Conservation (phyloP, 345 rosid species). For the Syzygium aqueum region DNA sequence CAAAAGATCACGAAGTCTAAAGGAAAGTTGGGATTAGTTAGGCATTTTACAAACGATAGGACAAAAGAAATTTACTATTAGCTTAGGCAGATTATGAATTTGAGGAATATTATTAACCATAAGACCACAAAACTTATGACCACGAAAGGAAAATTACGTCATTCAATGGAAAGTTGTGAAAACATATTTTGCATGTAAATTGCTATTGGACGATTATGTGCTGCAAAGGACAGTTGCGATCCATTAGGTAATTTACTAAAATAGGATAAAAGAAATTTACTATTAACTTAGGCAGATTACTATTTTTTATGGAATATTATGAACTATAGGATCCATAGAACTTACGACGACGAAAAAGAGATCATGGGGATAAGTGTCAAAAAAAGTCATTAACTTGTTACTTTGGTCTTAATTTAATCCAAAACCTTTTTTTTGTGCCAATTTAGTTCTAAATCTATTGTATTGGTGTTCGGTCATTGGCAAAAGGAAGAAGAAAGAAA, state of each 20-base stretch:
- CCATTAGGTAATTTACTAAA: not conserved
- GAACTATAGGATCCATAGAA: not conserved
- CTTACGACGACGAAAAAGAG: not conserved
- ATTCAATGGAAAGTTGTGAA: not conserved
- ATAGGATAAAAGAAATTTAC: not conserved
- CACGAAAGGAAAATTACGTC: not conserved
- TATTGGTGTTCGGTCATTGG: too few relatives aligned
- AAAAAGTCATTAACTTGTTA: too few relatives aligned
- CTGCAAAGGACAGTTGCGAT: not conserved
- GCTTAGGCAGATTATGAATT: not conserved
- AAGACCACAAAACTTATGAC: not conserved
- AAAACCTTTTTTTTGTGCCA: too few relatives aligned
- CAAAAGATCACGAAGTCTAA: not conserved
- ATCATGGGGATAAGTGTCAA: too few relatives aligned
- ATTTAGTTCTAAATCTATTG: too few relatives aligned
- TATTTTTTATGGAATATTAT: not conserved
- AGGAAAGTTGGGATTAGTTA: not conserved
- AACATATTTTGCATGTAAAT: not conserved
- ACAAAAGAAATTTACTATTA: not conserved
- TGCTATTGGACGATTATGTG: not conserved
- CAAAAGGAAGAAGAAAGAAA: too few relatives aligned
- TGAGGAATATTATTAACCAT: not conserved
- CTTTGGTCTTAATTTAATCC: too few relatives aligned
- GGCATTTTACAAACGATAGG: not conserved
- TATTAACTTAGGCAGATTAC: not conserved